Evolutionary conservation across 805 yeast species (phyloP).

Genomic region (Yamadazyma philogaea): DNA sequence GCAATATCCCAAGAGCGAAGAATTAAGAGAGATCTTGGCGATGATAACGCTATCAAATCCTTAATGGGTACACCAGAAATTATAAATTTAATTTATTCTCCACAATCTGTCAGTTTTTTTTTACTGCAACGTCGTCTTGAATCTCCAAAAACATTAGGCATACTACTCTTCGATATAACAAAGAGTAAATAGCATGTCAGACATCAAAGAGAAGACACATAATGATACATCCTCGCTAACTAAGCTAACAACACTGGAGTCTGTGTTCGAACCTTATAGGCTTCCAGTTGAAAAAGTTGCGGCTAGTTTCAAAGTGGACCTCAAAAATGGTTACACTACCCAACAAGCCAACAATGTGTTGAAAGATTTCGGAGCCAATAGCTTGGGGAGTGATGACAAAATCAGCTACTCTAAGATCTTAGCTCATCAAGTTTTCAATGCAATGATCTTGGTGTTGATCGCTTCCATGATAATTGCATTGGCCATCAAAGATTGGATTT

Average conservation of each 20-base stretch:
- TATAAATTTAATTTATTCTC: no score
- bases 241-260: slow-evolving; percentile 6
- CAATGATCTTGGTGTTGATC: slow-evolving; percentile 37
- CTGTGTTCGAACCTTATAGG: slow-evolving; percentile 25
- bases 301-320: slow-evolving; percentile 38
- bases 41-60: neutral
- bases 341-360: slow-evolving; percentile 15
- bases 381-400: slow-evolving; percentile 28
- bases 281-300: slow-evolving; percentile 36
- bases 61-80: no score
- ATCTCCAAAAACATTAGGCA: no score
- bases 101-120: no score
- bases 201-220: slow-evolving; percentile 9
- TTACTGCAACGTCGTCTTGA: no score
- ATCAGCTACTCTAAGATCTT: slow-evolving; percentile 28
- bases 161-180: neutral
- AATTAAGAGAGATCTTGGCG: neutral
- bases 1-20: neutral
- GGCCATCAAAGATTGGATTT: slow-evolving; percentile 39
- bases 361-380: slow-evolving; percentile 22
- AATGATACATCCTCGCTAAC: slow-evolving; percentile 14
- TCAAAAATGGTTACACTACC: slow-evolving; percentile 44
- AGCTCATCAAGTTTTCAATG: slow-evolving; percentile 38
- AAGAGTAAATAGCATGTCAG: slow-evolving; percentile 6
- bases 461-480: slow-evolving; percentile 38